A percentile compares a stretch with the other conserved stretches of the same genome.
Evolutionary conservation across 257 asterid genomes (phyloP).

Genomic region (Solanum neorickii): DNA sequence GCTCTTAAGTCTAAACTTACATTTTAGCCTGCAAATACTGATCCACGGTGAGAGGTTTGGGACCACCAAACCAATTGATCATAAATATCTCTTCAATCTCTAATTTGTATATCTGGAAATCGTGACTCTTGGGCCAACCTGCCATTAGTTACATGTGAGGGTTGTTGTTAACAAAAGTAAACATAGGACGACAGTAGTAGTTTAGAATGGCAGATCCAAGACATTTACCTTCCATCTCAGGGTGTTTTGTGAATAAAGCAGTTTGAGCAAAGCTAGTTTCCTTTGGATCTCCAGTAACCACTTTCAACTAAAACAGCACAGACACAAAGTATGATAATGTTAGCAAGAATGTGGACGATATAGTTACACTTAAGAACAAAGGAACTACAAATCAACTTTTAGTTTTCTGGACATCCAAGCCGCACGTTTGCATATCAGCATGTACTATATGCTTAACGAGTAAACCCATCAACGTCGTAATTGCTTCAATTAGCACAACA

Average conservation of each 20-base stretch:
- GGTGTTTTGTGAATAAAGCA: conserved; percentile 65
- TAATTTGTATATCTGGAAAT: conserved; percentile 60
- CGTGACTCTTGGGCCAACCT: conserved; percentile 85
- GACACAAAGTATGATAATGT: background rate
- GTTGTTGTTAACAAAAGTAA: background rate
- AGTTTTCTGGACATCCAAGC: background rate
- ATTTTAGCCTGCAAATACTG: conserved; percentile 45
- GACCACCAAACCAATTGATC: conserved; percentile 93
- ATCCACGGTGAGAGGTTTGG: conserved; percentile 85
- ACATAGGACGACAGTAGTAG: background rate
- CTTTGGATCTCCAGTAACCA: conserved; percentile 30
- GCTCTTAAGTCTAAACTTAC: conserved; percentile 41
- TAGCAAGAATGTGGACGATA: background rate
- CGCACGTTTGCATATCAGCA: background rate
- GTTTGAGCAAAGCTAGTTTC: conserved; percentile 58
- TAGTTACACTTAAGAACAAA: background rate
- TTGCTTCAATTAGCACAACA: background rate
- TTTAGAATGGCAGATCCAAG: background rate
- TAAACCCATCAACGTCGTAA: background rate
- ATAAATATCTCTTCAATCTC: conserved; percentile 63
- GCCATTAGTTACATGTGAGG: background rate
- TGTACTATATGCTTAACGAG: background rate
- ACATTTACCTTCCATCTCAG: conserved; percentile 63
- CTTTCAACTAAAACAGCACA: conserved; percentile 38
- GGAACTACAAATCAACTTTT: background rate